Conservation (phyloP, 768 basidiomycete species). For the Phanerodontia chrysosporium region DNA sequence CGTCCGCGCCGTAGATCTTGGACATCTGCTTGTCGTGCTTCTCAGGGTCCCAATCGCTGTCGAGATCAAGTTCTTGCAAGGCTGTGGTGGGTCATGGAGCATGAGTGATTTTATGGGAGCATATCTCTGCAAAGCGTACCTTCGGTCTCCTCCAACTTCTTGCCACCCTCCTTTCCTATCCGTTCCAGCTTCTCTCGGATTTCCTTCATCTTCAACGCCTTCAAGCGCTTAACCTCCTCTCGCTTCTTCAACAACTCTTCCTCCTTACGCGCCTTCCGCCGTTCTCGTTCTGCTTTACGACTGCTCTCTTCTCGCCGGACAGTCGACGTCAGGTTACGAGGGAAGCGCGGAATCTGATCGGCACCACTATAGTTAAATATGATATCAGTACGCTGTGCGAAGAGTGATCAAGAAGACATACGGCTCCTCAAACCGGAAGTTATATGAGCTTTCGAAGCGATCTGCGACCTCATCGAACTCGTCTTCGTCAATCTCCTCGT, state of each 20-base stretch:
- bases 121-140: constrained; percentile 17
- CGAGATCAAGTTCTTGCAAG: constrained; percentile 71
- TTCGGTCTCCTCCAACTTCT: constrained; percentile 34
- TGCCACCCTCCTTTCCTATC: constrained; percentile 69
- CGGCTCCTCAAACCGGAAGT: constrained; percentile 97
- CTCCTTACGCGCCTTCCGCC: constrained; percentile 73
- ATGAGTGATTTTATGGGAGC: no score
- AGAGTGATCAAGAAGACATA: constrained; percentile 38
- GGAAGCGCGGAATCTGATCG: constrained; percentile 64
- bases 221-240: constrained; percentile 80
- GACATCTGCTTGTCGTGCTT: constrained; percentile 84
- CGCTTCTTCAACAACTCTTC: constrained; percentile 67
- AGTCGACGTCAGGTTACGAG: constrained; percentile 61
- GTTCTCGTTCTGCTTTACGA: constrained; percentile 81
- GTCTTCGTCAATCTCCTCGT: constrained; percentile 50
- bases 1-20: constrained; percentile 56
- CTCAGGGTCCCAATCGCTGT: constrained; percentile 89
- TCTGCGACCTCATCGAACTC: constrained; percentile 90
- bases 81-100: no score
- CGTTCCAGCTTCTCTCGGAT: constrained; percentile 69
- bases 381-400: background rate
- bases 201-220: constrained; percentile 82
- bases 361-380: constrained; percentile 49
- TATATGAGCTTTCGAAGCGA: constrained; percentile 93
- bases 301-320: constrained; percentile 72